A percentile compares a stretch with the other conserved stretches of the same genome.
phyloP scores from a whole-genome alignment of 805 yeast genomes.

The Nakazawaea wyomingensis region DNA sequence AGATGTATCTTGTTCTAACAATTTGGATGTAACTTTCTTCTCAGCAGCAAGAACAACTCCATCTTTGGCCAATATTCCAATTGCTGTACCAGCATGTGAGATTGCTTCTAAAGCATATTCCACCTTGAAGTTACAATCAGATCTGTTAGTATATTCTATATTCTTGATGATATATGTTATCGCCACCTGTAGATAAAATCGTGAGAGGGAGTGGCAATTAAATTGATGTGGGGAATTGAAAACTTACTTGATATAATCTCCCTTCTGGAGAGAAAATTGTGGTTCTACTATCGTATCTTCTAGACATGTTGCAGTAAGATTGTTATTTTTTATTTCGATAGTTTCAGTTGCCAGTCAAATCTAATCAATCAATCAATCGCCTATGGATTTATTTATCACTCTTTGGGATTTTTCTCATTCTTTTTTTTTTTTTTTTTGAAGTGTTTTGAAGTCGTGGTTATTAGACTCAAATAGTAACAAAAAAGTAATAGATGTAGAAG shows the following conservation, averaged over 20 bases:
- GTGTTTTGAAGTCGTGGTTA: no score
- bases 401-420: no score
- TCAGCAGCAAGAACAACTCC: conserved; percentile 98
- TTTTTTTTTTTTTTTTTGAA: no score
- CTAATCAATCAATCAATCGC: no score
- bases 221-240: neutral
- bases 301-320: conserved; percentile 44
- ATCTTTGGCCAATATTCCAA: conserved; percentile 69
- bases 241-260: conserved; percentile 79
- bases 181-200: conserved; percentile 4
- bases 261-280: conserved; percentile 99
- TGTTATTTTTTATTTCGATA: neutral
- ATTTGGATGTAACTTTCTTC: conserved; percentile 86
- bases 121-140: no score
- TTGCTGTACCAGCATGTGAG: conserved; percentile 77
- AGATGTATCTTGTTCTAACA: conserved; percentile 88
- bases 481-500: no score
- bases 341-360: no score
- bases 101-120: conserved; percentile 95
- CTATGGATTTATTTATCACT: no score
- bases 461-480: no score
- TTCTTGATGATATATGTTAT: no score
- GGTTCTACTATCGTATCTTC: conserved; percentile 99
- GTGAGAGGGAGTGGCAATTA: no score
- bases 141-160: no score